These are phyloP conservation scores for Penicillium egyptiacum DNA, from an alignment of 495 filamentous ascomycete species.

Conservation along the genomic window DNA sequence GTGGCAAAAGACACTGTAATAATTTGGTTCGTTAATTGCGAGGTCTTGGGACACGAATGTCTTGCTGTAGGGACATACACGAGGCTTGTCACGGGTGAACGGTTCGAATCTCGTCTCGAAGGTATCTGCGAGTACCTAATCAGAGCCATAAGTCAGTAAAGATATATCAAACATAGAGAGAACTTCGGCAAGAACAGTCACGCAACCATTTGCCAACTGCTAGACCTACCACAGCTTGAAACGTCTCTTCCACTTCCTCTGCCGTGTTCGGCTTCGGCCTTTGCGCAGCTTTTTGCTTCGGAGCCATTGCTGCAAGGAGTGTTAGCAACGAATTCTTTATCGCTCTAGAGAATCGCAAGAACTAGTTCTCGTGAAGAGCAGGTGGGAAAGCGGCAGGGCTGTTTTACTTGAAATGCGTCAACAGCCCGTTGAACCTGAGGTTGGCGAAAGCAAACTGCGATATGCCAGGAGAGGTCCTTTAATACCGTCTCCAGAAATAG, in stretches of 20 bases:
- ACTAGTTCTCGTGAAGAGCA: background rate
- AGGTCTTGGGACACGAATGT: background rate
- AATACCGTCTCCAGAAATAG: background rate
- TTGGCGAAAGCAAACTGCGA: background rate
- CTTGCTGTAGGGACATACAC: constrained; percentile 56
- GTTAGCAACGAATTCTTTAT: background rate
- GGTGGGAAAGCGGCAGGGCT: background rate
- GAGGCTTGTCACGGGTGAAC: constrained; percentile 83
- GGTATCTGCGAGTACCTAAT: constrained; percentile 80
- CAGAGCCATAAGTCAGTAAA: constrained; percentile 13
- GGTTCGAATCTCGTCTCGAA: constrained; percentile 90
- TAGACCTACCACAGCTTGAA: constrained; percentile 81
- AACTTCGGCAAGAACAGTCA: constrained; percentile 9
- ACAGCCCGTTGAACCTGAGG: background rate
- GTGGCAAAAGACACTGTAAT: constrained; percentile 81
- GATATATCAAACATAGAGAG: constrained; percentile 6
- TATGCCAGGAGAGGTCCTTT: background rate
- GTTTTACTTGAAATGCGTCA: constrained; percentile 8
- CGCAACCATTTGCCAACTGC: background rate
- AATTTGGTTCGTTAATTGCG: constrained; percentile 1
- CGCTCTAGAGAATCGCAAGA: constrained; percentile 8
- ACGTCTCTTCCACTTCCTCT: constrained; percentile 74
- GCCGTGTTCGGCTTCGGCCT: constrained; percentile 61
- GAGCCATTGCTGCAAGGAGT: constrained; percentile 34
- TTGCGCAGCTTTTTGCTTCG: constrained; percentile 61